phyloP scores from a whole-genome alignment of 2,329 filamentous ascomycete genomes.

The Arthrobotrys sphaeroides region DNA sequence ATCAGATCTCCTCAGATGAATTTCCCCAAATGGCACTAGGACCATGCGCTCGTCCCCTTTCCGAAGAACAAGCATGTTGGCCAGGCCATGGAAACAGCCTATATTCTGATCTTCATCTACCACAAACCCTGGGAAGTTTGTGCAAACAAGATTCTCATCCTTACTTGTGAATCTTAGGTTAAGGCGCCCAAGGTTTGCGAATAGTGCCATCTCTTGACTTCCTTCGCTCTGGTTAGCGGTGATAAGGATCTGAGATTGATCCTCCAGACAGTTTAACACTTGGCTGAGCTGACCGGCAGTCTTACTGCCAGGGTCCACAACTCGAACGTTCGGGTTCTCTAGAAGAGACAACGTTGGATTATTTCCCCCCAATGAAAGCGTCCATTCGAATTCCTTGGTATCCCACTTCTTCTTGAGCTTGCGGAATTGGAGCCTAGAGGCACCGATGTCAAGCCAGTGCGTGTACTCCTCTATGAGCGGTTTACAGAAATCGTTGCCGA shows the following conservation, averaged over 20 bases:
- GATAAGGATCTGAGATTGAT: slow-evolving; percentile 58
- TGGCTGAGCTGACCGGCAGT: slow-evolving; percentile 60
- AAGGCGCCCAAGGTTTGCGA: slow-evolving; percentile 64
- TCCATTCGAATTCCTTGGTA: slow-evolving; percentile 58
- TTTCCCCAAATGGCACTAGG: slow-evolving; percentile 31
- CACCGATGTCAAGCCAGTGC: slow-evolving; percentile 64
- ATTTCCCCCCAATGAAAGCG: slow-evolving; percentile 50
- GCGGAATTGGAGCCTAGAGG: slow-evolving; percentile 59
- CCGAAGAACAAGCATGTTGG: slow-evolving; percentile 65
- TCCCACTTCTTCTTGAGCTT: slow-evolving; percentile 52
- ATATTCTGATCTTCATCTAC: slow-evolving; percentile 65
- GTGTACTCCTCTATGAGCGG: slow-evolving; percentile 62
- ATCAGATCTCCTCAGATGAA: not conserved
- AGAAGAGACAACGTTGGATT: slow-evolving; percentile 58
- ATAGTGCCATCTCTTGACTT: slow-evolving; percentile 54
- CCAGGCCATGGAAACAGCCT: slow-evolving; percentile 65
- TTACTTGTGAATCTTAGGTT: slow-evolving; percentile 64
- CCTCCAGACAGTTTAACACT: slow-evolving; percentile 62
- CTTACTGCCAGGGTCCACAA: slow-evolving; percentile 61
- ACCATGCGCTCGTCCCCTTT: slow-evolving; percentile 58
- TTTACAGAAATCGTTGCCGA: slow-evolving; percentile 59
- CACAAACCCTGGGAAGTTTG: slow-evolving; percentile 66
- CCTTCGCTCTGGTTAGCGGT: slow-evolving; percentile 3
- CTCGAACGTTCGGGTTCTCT: slow-evolving; percentile 33
- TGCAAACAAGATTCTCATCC: slow-evolving; percentile 61